Evolutionary conservation across 345 rosid species (phyloP).

Genomic region (Citrus hindsii): DNA sequence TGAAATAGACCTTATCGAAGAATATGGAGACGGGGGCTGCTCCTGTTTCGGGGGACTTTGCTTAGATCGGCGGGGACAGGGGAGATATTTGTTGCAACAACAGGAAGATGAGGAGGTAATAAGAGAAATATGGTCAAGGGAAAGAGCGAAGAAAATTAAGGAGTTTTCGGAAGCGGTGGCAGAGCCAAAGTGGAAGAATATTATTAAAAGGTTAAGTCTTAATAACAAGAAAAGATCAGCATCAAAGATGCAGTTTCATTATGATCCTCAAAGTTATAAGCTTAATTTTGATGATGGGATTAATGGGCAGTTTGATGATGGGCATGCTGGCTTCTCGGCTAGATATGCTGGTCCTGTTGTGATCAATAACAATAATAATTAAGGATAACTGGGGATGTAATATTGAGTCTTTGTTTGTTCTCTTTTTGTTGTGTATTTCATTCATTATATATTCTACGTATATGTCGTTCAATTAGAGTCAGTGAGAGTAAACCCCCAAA

Average conservation of each 20-base stretch:
- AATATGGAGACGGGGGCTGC: slow-evolving; percentile 34
- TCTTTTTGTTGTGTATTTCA: not conserved
- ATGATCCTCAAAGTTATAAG: slow-evolving; percentile 62
- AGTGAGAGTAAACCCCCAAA: not conserved
- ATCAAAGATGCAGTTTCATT: slow-evolving; percentile 35
- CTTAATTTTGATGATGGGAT: slow-evolving; percentile 73
- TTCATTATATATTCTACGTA: no score
- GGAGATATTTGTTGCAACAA: slow-evolving; percentile 5
- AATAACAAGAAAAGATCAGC: slow-evolving; percentile 30
- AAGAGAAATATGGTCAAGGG: slow-evolving; percentile 31
- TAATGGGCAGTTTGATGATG: slow-evolving; percentile 9
- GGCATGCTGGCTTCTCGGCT: slow-evolving; percentile 28
- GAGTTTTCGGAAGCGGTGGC: slow-evolving; percentile 51
- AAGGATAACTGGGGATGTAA: not conserved
- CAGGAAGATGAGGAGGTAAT: slow-evolving; percentile 14
- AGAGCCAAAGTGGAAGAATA: slow-evolving; percentile 66
- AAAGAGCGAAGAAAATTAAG: slow-evolving; percentile 31
- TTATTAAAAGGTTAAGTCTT: slow-evolving; percentile 43
- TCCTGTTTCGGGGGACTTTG: slow-evolving; percentile 32
- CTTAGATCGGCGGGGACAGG: slow-evolving; percentile 14
- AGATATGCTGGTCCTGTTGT: slow-evolving; percentile 34
- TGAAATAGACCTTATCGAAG: slow-evolving; percentile 15
- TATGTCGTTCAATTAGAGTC: not conserved
- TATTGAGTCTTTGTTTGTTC: not conserved
- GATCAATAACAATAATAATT: no score